A percentile compares a stretch with the other conserved stretches of the same genome.
phyloP scores from a whole-genome alignment of 139 green algal genomes.

The Chlamydomonas schloesseri region DNA sequence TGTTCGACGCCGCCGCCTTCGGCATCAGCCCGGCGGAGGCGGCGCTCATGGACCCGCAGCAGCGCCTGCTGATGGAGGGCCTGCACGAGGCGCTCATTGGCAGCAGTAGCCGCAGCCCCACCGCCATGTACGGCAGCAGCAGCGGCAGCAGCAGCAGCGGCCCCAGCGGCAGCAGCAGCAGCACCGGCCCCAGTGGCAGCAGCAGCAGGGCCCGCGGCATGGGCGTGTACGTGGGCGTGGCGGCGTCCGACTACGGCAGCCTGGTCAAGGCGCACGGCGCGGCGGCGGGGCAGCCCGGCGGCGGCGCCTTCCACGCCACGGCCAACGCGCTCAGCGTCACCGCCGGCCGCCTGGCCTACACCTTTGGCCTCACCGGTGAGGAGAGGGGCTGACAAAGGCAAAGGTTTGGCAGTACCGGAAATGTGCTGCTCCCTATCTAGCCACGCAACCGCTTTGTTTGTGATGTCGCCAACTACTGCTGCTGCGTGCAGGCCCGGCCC shows the following conservation, averaged over 20 bases:
- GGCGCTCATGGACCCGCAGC: constrained; percentile 84
- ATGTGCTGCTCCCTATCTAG: background rate
- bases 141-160: background rate
- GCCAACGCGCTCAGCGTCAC: constrained; percentile 81
- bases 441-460: too few species aligned
- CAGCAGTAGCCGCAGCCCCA: background rate
- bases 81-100: constrained; percentile 18
- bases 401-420: background rate
- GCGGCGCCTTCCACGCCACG: constrained; percentile 79
- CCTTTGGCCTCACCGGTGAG: constrained; percentile 60
- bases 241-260: constrained; percentile 78
- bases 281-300: background rate
- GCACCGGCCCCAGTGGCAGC: background rate
- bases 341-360: constrained; percentile 82
- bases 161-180: background rate
- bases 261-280: constrained; percentile 56
- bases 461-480: too few species aligned
- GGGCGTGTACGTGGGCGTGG: constrained; percentile 73
- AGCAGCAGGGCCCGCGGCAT: background rate
- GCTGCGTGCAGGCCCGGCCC: constrained; percentile 41
- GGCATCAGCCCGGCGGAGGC: constrained; percentile 68
- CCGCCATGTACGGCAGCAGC: too few species aligned
- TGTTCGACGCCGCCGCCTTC: constrained; percentile 73
- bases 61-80: constrained; percentile 84
- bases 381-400: background rate